These are phyloP conservation scores for Penicillium waksmanii DNA, from an alignment of 495 filamentous ascomycete species.

Conservation along the genomic window DNA sequence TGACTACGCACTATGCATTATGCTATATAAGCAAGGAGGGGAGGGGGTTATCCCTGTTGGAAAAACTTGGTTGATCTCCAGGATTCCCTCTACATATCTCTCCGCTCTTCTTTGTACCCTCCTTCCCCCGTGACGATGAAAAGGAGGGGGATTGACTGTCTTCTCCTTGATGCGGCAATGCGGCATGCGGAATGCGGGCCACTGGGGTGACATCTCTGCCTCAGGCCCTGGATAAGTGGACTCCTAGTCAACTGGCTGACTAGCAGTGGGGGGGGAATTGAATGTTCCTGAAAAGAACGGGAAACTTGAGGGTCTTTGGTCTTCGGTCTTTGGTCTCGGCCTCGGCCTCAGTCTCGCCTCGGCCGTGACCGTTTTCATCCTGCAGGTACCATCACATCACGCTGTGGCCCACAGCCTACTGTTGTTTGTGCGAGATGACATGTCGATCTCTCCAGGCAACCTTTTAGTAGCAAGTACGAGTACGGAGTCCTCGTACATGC, in stretches of 20 bases:
- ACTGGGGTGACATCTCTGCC: conserved; percentile 15
- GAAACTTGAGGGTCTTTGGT: too few species aligned
- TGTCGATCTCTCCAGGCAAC: too few species aligned
- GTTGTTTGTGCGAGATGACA: too few species aligned
- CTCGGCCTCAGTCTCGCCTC: not conserved
- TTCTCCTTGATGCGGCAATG: conserved; percentile 1
- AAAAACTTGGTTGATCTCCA: not conserved
- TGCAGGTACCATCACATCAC: not conserved
- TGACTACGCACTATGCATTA: not conserved
- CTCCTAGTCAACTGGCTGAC: too few species aligned
- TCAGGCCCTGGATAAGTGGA: conserved; percentile 12
- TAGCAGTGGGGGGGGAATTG: too few species aligned
- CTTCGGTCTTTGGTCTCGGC: not conserved
- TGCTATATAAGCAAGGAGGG: not conserved
- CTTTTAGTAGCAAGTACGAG: too few species aligned
- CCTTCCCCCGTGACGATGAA: not conserved
- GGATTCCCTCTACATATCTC: not conserved
- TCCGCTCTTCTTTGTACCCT: not conserved
- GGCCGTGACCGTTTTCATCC: conserved; percentile 19
- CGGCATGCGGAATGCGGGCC: conserved; percentile 15
- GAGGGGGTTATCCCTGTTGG: not conserved
- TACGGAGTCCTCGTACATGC: too few species aligned
- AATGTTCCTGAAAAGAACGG: too few species aligned
- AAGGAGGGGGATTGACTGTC: not conserved
- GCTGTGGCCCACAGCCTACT: not conserved